Evolutionary conservation across 2,329 filamentous ascomycete genomes (phyloP), one percentile per base, ranked within the genome.

Genomic region (Teratosphaeria destructans): DNA sequence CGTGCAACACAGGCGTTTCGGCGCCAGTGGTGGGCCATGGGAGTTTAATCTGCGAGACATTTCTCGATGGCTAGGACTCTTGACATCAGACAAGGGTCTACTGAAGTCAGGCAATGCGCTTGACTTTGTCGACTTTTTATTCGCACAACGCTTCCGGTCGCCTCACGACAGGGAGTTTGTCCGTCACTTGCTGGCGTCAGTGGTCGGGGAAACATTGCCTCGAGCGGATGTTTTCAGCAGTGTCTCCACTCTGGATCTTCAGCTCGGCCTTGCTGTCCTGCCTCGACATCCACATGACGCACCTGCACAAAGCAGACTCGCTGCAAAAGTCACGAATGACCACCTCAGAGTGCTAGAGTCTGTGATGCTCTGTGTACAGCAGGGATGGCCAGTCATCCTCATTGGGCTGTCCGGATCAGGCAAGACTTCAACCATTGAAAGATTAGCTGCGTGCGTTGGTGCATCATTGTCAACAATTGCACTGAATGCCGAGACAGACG

Each of bases 31-130:
- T 53, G 89, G 87, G 6, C 94, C 95, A 1, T 99, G 91, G 94
- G 94, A 96, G 70, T 94, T 96, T 72, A 99, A 96, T 68, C 77
- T 99, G 64, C 87, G 91, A 72, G 93, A 97, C 72, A 89, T 90
- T 3, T 83, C 94, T 59, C 83, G 93, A 62, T 97, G 93, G 93
- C 77, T 96, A 55, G 83, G 88, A 65, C 75, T 97, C 14, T 77
- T 89, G 35, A 81, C 82, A 11, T 82, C 82, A 0, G 71, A 79
- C 1, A 79, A 86, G 52, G 78, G 84, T 4, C 75, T 90, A 14
- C 77, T 92, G 19, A 75, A 80, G 29, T 81, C 82, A 29, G 83
- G 83, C 2, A 77, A 77, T 35, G 80, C 84, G 7, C 80, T 83
- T 55, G 88, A 95, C 70, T 95, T 95, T 72, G 79, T 95, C 16